Evolutionary conservation across 495 filamentous ascomycete species (phyloP).

Genomic region (Penicillium canariense): DNA sequence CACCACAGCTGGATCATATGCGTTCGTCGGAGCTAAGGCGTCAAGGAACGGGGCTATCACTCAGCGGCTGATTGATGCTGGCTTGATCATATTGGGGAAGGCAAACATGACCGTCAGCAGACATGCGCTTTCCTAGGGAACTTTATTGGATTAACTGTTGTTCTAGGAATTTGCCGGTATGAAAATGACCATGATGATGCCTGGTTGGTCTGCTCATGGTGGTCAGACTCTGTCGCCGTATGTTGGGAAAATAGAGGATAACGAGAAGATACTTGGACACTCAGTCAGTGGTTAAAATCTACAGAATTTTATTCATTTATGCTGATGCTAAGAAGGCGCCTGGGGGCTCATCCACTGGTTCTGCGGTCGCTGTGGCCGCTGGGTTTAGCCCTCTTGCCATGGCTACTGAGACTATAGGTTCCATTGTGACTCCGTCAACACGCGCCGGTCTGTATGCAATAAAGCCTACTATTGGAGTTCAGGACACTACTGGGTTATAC

Average conservation of each 20-base stretch:
- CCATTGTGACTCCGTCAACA: slow-evolving; percentile 36
- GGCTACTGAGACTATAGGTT: slow-evolving; percentile 45
- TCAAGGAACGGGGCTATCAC: slow-evolving; percentile 34
- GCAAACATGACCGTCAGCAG: slow-evolving; percentile 38
- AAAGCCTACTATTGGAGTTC: slow-evolving; percentile 24
- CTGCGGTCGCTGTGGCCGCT: slow-evolving; percentile 40
- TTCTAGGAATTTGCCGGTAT: slow-evolving; percentile 31
- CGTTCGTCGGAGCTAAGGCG: slow-evolving; percentile 31
- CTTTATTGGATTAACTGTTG: slow-evolving; percentile 5
- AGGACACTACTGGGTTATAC: slow-evolving; percentile 19
- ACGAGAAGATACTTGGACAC: slow-evolving; percentile 23
- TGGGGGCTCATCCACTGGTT: slow-evolving; percentile 47
- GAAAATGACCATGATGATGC: slow-evolving; percentile 29
- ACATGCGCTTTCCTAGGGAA: slow-evolving; percentile 25
- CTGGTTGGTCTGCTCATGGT: slow-evolving; percentile 43
- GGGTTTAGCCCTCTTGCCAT: slow-evolving; percentile 40
- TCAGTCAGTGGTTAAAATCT: slow-evolving; percentile 9
- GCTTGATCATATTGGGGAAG: slow-evolving; percentile 43
- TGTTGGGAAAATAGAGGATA: slow-evolving; percentile 25
- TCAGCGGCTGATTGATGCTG: slow-evolving; percentile 34
- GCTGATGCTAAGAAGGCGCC: slow-evolving; percentile 24
- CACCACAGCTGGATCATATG: slow-evolving; percentile 33
- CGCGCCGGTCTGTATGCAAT: slow-evolving; percentile 39
- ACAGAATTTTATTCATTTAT: neutral
- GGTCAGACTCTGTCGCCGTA: slow-evolving; percentile 46